These are phyloP conservation scores for Chrysanthemum lavandulifolium DNA, from an alignment of 129 eudicot species.

Conservation along the genomic window DNA sequence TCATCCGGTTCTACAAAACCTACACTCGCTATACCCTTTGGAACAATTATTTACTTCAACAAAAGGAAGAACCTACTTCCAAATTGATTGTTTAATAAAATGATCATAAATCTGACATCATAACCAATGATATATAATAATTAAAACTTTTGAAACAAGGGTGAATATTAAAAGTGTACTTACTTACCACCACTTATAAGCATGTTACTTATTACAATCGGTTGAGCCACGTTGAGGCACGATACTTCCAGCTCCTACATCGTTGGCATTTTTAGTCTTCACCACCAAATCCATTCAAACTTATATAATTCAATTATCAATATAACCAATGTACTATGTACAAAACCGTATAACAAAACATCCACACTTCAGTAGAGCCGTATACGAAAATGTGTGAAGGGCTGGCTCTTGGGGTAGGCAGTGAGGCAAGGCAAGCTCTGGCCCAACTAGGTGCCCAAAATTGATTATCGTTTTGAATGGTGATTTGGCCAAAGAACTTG, in stretches of 20 bases:
- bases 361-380: too few relatives aligned
- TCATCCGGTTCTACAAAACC: too few relatives aligned
- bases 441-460: too few relatives aligned
- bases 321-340: not conserved
- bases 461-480: too few relatives aligned
- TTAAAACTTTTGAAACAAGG: not conserved
- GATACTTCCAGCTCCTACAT: slow-evolving; percentile 69
- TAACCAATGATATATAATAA: not conserved
- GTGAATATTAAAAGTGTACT: slow-evolving; percentile 17
- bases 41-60: too few relatives aligned
- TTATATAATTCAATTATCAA: not conserved
- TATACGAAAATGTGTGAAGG: too few relatives aligned
- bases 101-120: not conserved
- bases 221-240: slow-evolving; percentile 80
- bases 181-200: slow-evolving; percentile 36
- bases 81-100: not conserved
- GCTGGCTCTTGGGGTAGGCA: too few relatives aligned
- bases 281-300: slow-evolving; percentile 39
- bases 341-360: not conserved
- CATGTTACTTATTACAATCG: slow-evolving; percentile 33
- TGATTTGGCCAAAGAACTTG: too few relatives aligned
- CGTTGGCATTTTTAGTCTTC: slow-evolving; percentile 37
- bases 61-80: too few relatives aligned
- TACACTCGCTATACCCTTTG: too few relatives aligned
- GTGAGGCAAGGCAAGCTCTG: too few relatives aligned